Evolutionary conservation across 805 yeast genomes (phyloP), one percentile per base, ranked within the genome.

Genomic region (Lachancea fermentati): DNA sequence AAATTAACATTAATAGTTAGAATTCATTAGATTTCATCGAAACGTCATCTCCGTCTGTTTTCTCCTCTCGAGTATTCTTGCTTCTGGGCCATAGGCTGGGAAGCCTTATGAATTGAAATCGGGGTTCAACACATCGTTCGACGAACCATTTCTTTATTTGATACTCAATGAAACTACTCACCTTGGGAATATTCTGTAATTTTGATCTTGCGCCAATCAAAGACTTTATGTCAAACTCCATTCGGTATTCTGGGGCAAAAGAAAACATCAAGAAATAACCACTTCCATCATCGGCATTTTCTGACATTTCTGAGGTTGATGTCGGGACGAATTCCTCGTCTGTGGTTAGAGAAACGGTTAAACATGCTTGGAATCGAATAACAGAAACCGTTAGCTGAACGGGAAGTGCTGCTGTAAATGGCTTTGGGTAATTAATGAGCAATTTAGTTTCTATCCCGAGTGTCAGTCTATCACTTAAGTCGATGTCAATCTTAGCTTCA

Each of bases 401-500:
- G 0, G 99, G 99, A 28, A 93, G 69, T 13, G 83, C 81, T 0
- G 97, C 97, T 30, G 91, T 79, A 48, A 81, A 68, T 0, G 94
- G 81, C 46, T 81, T 75, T 1, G 97, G 97, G 46, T 81, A 81
- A 59, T 89, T 89, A 19, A 89, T 67, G 19, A 89, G 60, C 7
- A 89, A 59, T 42, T 78, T 76, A 0, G 97, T 89, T 42, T 87
- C 91, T 3, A 88, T 77, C 0, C 94, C 96, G 19, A 89, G 66
- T 0, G 96, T 85, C 28, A 89, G 65, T 4, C 95, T 81, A 55
- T 89, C 97, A 11, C 89, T 78, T 35, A 89, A 69, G 58, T 87
- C 95, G 25, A 89, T 94, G 60, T 89, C 96, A 24, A 89, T 88
- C 50, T 84, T 85, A 1, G 95, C 96, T 57, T 88, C 95, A 68